phyloP scores from a whole-genome alignment of 192 early-diverging fungal genomes.

The Rhizoclosmatium globosum region DNA sequence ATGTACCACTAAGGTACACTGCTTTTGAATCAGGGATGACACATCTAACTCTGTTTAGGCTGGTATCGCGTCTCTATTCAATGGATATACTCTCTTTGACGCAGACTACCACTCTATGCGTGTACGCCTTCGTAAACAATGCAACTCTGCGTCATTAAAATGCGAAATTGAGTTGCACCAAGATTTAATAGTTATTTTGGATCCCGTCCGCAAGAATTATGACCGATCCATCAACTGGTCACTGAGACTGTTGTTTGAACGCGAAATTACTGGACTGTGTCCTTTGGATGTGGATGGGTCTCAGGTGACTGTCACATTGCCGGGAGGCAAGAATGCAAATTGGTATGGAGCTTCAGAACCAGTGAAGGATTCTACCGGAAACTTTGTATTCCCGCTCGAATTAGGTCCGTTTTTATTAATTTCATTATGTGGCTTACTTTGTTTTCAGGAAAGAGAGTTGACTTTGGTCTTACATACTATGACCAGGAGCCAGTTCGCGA shows the following conservation, averaged over 20 bases:
- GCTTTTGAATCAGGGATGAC: neutral
- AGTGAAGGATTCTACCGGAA: constrained; percentile 5
- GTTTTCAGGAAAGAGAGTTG: constrained; percentile 12
- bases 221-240: constrained; percentile 41
- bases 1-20: constrained; percentile 80
- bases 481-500: neutral
- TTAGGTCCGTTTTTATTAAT: neutral
- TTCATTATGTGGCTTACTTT: neutral
- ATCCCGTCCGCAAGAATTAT: constrained; percentile 66
- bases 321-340: constrained; percentile 3
- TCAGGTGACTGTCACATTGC: constrained; percentile 43
- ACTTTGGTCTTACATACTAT: neutral
- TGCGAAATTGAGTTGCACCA: constrained; percentile 73
- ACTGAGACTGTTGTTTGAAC: constrained; percentile 59
- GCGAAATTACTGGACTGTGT: constrained; percentile 54
- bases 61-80: constrained; percentile 87
- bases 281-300: constrained; percentile 53
- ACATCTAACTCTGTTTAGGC: constrained; percentile 53
- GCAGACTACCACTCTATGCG: constrained; percentile 91
- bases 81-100: constrained; percentile 92
- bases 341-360: neutral
- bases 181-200: constrained; percentile 80
- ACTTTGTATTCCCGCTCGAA: neutral
- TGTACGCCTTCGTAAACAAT: constrained; percentile 68
- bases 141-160: constrained; percentile 16